These are phyloP conservation scores for Suhomyces kilbournensis DNA, from an alignment of 805 yeast species.

Conservation along the genomic window DNA sequence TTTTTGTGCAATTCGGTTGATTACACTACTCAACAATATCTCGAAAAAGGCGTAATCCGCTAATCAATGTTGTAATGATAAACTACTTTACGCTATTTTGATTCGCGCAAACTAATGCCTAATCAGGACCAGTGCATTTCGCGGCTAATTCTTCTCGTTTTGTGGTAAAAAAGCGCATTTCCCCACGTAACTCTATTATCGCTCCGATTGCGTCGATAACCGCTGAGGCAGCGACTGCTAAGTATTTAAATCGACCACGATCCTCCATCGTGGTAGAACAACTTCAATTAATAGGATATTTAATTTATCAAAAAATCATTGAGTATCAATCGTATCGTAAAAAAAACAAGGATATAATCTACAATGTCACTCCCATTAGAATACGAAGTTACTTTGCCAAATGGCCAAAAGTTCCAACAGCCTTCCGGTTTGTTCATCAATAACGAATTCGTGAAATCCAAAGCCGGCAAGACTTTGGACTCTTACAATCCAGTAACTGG, in stretches of 20 bases:
- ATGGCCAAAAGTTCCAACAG: conserved; percentile 48
- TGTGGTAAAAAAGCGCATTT: not conserved
- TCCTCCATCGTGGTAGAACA: not conserved
- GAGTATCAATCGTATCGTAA: not conserved
- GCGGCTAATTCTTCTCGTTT: not conserved
- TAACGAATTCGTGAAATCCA: conserved; percentile 47
- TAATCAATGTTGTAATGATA: not conserved
- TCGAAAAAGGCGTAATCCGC: not conserved
- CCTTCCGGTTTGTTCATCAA: conserved; percentile 65
- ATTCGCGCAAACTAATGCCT: not conserved
- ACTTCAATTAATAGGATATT: not conserved
- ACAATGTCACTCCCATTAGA: conserved; percentile 36
- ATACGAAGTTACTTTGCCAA: conserved; percentile 45
- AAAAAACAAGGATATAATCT: not conserved
- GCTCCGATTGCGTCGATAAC: not conserved
- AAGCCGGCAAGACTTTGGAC: conserved; percentile 35
- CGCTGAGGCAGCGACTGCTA: not conserved
- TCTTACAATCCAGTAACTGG: conserved; percentile 44
- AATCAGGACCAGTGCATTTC: not conserved
- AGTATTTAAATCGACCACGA: not conserved
- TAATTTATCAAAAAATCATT: not conserved
- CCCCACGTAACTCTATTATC: not conserved
- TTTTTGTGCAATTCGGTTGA: not conserved
- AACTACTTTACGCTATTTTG: not conserved
- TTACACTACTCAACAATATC: not conserved